Conservation (phyloP, 129 eudicot genomes). For the Lonicera japonica region DNA sequence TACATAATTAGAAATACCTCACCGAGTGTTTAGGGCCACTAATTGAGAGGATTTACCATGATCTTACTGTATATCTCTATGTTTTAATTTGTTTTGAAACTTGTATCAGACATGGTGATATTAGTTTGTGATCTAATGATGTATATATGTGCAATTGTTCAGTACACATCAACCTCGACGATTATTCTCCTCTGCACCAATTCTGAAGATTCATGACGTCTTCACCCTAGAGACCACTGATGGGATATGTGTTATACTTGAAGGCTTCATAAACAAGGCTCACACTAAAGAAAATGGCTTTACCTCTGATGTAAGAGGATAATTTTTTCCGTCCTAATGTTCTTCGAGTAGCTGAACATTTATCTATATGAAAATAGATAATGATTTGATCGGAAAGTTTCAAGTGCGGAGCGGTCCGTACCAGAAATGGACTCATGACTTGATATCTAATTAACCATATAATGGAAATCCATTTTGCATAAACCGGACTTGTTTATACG, state of each 20-base stretch:
- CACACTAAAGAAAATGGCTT: conserved; percentile 56
- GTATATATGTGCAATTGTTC: conserved; percentile 2
- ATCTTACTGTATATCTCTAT: neutral
- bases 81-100: neutral
- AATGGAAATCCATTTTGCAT: too few relatives aligned
- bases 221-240: conserved; percentile 59
- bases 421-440: too few relatives aligned
- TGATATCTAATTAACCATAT: too few relatives aligned
- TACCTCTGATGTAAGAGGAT: conserved; percentile 44
- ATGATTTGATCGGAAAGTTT: too few relatives aligned
- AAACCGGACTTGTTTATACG: too few relatives aligned
- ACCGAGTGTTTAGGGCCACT: too few relatives aligned
- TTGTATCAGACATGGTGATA: neutral
- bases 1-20: too few relatives aligned
- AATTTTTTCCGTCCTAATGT: neutral
- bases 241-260: conserved; percentile 39
- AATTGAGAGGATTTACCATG: too few relatives aligned
- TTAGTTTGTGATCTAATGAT: conserved; percentile 5
- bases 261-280: conserved; percentile 47
- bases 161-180: conserved; percentile 36
- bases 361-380: too few relatives aligned
- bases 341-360: neutral
- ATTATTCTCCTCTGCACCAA: conserved; percentile 56
- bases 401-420: too few relatives aligned
- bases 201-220: conserved; percentile 35